These are phyloP conservation scores for Tolypocladium pustulatum DNA, from an alignment of 2,329 filamentous ascomycete species.

Conservation along the genomic window DNA sequence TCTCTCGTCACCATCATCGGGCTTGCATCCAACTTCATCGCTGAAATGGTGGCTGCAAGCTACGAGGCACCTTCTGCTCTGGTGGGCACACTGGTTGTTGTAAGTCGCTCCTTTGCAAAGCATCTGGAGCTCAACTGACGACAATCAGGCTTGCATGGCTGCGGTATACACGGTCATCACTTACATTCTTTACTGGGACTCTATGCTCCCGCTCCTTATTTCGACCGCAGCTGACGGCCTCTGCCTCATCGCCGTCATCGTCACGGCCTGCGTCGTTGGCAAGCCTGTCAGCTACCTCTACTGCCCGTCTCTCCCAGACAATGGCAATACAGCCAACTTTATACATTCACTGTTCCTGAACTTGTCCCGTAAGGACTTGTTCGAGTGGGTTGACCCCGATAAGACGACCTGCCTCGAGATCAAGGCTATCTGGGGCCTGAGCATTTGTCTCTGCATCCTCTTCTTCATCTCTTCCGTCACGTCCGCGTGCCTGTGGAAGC, in stretches of 20 bases:
- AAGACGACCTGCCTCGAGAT: conserved; percentile 67
- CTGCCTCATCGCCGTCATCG: conserved; percentile 66
- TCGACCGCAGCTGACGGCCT: conserved; percentile 54
- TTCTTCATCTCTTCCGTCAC: conserved; percentile 54
- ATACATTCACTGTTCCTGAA: conserved; percentile 32
- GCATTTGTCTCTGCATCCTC: conserved; percentile 66
- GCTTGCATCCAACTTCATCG: conserved; percentile 72
- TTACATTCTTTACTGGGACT: conserved; percentile 71
- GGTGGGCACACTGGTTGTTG: conserved; percentile 68
- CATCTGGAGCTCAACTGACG: background rate
- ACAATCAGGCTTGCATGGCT: conserved; percentile 59
- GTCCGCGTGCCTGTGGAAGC: conserved; percentile 51
- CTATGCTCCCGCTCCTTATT: conserved; percentile 64
- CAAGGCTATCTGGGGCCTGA: conserved; percentile 79
- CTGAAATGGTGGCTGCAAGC: conserved; percentile 57
- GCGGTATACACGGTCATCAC: conserved; percentile 71
- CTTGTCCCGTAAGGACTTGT: conserved; percentile 18
- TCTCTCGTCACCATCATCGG: conserved; percentile 70
- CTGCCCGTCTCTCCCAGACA: conserved; percentile 45
- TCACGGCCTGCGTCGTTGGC: conserved; percentile 67
- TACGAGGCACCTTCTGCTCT: conserved; percentile 61
- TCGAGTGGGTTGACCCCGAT: conserved; percentile 39
- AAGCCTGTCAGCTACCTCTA: conserved; percentile 70
- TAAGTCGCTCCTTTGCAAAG: conserved; percentile 35
- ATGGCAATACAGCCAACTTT: conserved; percentile 32